Evolutionary conservation across 73 alveolate genomes (phyloP).

Genomic region (Paramecium primaurelia): DNA sequence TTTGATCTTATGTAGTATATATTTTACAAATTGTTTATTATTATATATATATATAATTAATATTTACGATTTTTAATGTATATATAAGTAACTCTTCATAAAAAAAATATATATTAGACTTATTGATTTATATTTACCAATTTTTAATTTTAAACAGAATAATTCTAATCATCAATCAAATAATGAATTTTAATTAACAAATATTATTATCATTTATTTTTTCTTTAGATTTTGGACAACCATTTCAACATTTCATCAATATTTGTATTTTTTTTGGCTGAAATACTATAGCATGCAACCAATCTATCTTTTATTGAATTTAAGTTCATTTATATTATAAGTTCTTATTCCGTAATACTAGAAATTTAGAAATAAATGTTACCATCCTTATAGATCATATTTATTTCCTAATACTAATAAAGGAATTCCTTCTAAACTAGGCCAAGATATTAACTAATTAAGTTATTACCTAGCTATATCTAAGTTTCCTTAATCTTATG

Average conservation of each 20-base stretch:
- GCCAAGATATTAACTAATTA: slow-evolving; percentile 73
- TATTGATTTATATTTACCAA: too few species aligned
- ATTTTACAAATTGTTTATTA: too few species aligned
- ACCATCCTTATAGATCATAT: slow-evolving; percentile 70
- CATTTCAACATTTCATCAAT: slow-evolving; percentile 76
- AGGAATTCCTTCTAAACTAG: slow-evolving; percentile 82
- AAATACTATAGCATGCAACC: slow-evolving; percentile 84
- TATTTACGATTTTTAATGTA: too few species aligned
- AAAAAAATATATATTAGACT: too few species aligned
- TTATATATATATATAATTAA: too few species aligned
- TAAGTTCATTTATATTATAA: slow-evolving; percentile 72
- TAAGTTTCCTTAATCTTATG: slow-evolving; percentile 82
- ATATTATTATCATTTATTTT: neutral
- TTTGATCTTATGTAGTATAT: too few species aligned
- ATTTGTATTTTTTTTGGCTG: slow-evolving; percentile 77
- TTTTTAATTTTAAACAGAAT: too few species aligned
- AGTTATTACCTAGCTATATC: slow-evolving; percentile 75
- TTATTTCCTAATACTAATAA: slow-evolving; percentile 80
- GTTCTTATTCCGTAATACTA: slow-evolving; percentile 81
- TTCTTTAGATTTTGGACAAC: slow-evolving; percentile 31
- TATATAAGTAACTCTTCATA: too few species aligned
- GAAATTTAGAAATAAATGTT: neutral
- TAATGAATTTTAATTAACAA: neutral
- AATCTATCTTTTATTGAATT: slow-evolving; percentile 70
- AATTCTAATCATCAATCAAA: neutral